Percentiles rank a stretch among this genome's conserved stretches.
Conservation (phyloP, 2,329 filamentous ascomycete species). For the Colletotrichum cuscutae region DNA sequence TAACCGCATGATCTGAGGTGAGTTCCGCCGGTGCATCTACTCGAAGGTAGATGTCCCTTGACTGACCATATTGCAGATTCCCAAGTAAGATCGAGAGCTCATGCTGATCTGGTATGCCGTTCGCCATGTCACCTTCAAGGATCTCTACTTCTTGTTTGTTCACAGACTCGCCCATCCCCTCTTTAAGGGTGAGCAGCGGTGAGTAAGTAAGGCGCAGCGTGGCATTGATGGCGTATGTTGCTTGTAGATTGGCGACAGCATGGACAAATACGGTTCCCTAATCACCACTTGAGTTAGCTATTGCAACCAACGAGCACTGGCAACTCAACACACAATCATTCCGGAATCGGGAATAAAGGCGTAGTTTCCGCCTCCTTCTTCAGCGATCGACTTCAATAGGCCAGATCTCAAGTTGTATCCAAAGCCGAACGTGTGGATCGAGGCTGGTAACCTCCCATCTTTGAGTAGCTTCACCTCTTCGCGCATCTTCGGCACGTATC, state of each 20-base stretch:
- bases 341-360: slow-evolving; percentile 70
- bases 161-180: slow-evolving; percentile 52
- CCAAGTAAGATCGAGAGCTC: slow-evolving; percentile 55
- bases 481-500: slow-evolving; percentile 66
- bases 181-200: slow-evolving; percentile 47
- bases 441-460: slow-evolving; percentile 52
- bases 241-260: slow-evolving; percentile 69
- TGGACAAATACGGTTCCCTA: slow-evolving; percentile 70
- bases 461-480: slow-evolving; percentile 56
- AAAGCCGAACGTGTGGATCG: slow-evolving; percentile 65
- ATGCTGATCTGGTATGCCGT: slow-evolving; percentile 14
- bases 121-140: slow-evolving; percentile 22
- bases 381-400: slow-evolving; percentile 68
- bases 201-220: slow-evolving; percentile 54
- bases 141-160: slow-evolving; percentile 43
- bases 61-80: slow-evolving; percentile 70
- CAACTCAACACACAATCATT: slow-evolving; percentile 59
- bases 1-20: not conserved
- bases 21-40: slow-evolving; percentile 39
- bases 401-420: slow-evolving; percentile 61
- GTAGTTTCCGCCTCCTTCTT: slow-evolving; percentile 67
- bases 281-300: slow-evolving; percentile 17
- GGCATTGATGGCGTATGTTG: slow-evolving; percentile 63
- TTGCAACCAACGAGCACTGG: accelerated
- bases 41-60: slow-evolving; percentile 64